Evolutionary conservation across 192 early-diverging fungal genomes (phyloP), one percentile per base, ranked within the genome.

Genomic region (Borealophlyctis nickersoniae): DNA sequence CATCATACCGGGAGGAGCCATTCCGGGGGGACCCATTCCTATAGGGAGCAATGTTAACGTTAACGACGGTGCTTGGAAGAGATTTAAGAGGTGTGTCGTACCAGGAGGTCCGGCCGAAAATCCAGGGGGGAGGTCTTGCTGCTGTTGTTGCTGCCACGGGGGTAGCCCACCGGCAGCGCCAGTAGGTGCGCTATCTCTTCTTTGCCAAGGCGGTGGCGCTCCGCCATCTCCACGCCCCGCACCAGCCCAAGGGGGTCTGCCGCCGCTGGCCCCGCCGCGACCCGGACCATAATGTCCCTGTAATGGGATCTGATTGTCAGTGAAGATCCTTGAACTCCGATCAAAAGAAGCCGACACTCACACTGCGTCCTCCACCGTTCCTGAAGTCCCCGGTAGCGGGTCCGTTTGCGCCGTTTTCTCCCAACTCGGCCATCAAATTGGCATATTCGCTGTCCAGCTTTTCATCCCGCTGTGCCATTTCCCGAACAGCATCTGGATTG

Each of bases 361-460:
- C 14, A n/a, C 22, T 23, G 61, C 60, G 22, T 36, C 26, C 52
- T 19, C 49, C 29, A 23, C 2, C 19, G 16, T 24, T 23, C 39
- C 32, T 58, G 28, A 36, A 24, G 24, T 11, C n/a, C 52, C 39
- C 56, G 14, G 57, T 31, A 29, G 27, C 48, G 22, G 66, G 50
- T n/a, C 49, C 58, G 19, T 51, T 33, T 26, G 58, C 35, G n/a
- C 55, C 34, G 39, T 9, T 34, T 2, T 88, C 91, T 55, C 91
- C 92, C 19, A 98, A 72, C 72, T 98, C 96, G 27, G 92, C 93
- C 94, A 98, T 97, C 52, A 98, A 77, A 60, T 80, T 93, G 53
- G 89, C 77, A 60, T 96, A 96, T 73, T 98, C 94, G 3, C 80
- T 79, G 69, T 97, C 93, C 9, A 97, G 74, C 80, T 92, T 87